These are phyloP conservation scores for Ustilago shanxiensis DNA, from an alignment of 1,284 basidiomycete species.

Conservation along the genomic window DNA sequence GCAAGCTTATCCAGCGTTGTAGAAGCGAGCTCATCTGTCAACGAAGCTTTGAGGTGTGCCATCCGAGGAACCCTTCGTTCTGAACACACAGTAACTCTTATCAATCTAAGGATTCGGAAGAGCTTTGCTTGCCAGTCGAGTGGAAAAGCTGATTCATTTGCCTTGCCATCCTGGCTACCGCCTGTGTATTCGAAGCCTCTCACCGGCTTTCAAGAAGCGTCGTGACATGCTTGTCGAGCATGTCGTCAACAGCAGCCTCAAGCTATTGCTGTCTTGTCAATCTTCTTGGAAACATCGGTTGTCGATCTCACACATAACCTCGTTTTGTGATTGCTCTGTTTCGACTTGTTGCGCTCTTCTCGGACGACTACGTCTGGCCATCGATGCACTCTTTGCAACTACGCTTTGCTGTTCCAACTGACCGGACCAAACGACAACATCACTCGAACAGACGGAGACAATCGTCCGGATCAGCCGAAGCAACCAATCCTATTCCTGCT, in stretches of 20 bases:
- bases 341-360: not conserved
- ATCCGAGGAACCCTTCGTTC: too few relatives aligned
- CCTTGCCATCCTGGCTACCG: not conserved
- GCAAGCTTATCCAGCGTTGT: not conserved
- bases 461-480: conserved; percentile 23
- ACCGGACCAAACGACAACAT: not conserved
- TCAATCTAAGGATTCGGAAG: not conserved
- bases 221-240: not conserved
- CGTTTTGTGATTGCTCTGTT: not conserved
- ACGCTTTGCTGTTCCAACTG: not conserved
- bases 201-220: not conserved
- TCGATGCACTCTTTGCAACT: not conserved
- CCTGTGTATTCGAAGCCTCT: not conserved
- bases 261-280: not conserved
- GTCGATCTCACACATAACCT: not conserved
- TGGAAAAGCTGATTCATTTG: not conserved
- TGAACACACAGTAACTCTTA: not conserved
- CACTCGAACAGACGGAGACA: not conserved
- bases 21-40: too few relatives aligned
- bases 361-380: not conserved
- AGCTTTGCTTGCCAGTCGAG: not conserved
- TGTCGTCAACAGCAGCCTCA: not conserved
- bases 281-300: not conserved
- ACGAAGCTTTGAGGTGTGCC: too few relatives aligned
- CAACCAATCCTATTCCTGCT: not conserved